These are phyloP conservation scores for Tetracentron sinense DNA, from an alignment of 164 flowering plant species.

Conservation along the genomic window DNA sequence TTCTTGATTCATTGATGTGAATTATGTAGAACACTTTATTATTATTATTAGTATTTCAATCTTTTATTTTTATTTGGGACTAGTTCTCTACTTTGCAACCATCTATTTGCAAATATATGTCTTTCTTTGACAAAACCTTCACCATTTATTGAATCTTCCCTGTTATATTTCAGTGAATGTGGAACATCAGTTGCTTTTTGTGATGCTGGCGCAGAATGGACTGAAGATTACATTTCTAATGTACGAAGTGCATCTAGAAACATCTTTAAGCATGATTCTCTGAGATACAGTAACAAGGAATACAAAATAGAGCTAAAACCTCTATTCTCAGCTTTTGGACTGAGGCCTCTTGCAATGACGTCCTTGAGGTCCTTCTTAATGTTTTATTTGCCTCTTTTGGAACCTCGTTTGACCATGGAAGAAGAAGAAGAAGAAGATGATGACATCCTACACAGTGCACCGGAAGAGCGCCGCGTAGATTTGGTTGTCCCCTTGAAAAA, in stretches of 20 bases:
- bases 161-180: conserved; percentile 38
- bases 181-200: conserved; percentile 54
- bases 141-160: conserved; percentile 7
- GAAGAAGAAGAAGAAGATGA: conserved; percentile 84
- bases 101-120: background rate
- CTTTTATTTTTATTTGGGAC: background rate
- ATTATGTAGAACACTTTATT: background rate
- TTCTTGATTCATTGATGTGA: background rate
- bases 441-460: conserved; percentile 51
- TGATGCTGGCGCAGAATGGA: conserved; percentile 59
- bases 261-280: conserved; percentile 36
- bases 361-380: conserved; percentile 76
- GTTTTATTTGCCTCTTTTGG: conserved; percentile 84
- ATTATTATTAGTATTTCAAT: background rate
- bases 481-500: conserved; percentile 76
- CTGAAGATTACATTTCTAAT: conserved; percentile 50
- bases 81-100: background rate
- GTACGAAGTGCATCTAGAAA: conserved; percentile 29
- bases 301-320: conserved; percentile 73
- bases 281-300: conserved; percentile 48
- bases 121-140: background rate
- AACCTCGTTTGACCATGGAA: conserved; percentile 49
- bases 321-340: conserved; percentile 73
- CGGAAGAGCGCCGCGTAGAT: conserved; percentile 48
- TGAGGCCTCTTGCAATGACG: conserved; percentile 56